A percentile compares a stretch with the other conserved stretches of the same genome.
These are phyloP conservation scores for Euphrasia arctica DNA, from an alignment of 305 asterid genomes.

Conservation along the genomic window DNA sequence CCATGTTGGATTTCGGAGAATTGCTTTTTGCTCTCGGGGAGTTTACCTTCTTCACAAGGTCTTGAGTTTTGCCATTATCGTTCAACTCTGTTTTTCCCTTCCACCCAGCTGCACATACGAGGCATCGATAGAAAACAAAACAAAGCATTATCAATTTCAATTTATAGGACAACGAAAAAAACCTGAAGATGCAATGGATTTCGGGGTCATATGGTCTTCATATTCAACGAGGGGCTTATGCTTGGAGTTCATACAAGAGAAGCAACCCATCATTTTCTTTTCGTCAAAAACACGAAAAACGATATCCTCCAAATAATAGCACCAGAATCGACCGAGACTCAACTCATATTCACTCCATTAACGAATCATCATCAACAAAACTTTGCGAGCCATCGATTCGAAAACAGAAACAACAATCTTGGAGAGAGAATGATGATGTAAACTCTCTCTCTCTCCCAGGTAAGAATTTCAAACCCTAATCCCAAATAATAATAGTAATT, in stretches of 20 bases:
- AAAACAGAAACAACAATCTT: conserved; percentile 14
- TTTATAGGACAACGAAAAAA: not conserved
- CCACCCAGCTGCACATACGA: conserved; percentile 32
- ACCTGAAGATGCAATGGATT: conserved; percentile 53
- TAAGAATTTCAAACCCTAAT: conserved; percentile 29
- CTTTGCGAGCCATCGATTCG: not conserved
- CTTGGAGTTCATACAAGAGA: conserved; percentile 55
- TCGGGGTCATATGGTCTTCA: conserved; percentile 44
- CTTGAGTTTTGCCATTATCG: conserved; percentile 43
- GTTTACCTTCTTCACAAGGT: conserved; percentile 25
- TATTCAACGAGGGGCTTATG: conserved; percentile 40
- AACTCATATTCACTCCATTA: conserved; percentile 26
- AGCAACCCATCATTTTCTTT: conserved; percentile 49
- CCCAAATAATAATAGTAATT: conserved; percentile 3
- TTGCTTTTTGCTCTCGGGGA: conserved; percentile 29
- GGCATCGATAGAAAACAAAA: conserved; percentile 6
- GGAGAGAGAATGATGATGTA: conserved; percentile 25
- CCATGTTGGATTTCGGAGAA: conserved; percentile 35
- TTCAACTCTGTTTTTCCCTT: conserved; percentile 29
- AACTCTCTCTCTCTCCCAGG: conserved; percentile 33
- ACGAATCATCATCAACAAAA: conserved; percentile 11
- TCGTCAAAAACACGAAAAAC: not conserved
- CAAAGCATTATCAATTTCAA: too few species aligned
- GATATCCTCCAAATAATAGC: conserved; percentile 20
- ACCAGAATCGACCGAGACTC: not conserved